Conservation (phyloP, 352 stramenopile species). For the Peronospora destructor region DNA sequence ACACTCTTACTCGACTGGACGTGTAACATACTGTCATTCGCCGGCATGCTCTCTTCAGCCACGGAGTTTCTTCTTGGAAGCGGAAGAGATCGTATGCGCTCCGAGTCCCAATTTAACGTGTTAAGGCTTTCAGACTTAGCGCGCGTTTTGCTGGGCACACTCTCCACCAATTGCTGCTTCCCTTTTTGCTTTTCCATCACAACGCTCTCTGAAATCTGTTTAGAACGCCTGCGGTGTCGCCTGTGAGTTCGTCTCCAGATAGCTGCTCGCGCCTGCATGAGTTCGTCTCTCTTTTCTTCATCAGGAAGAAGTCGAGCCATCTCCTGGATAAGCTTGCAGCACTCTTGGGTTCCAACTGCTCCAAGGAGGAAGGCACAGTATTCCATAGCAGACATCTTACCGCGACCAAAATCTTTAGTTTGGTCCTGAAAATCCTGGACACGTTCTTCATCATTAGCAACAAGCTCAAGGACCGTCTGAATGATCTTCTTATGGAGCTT, state of each 20-base stretch:
- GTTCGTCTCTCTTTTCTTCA: slow-evolving; percentile 49
- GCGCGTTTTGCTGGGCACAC: slow-evolving; percentile 25
- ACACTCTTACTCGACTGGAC: slow-evolving; percentile 17
- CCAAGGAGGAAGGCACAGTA: slow-evolving; percentile 73
- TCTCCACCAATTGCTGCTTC: slow-evolving; percentile 30
- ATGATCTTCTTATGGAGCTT: slow-evolving; percentile 71
- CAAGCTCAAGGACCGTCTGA: slow-evolving; percentile 51
- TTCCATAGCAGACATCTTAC: slow-evolving; percentile 59
- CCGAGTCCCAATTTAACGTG: slow-evolving; percentile 19
- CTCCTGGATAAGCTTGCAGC: slow-evolving; percentile 61
- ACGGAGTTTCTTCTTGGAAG: slow-evolving; percentile 29
- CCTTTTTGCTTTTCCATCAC: slow-evolving; percentile 56
- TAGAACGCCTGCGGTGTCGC: slow-evolving; percentile 60
- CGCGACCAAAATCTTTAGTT: slow-evolving; percentile 68
- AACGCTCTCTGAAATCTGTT: slow-evolving; percentile 74
- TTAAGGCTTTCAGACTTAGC: slow-evolving; percentile 46
- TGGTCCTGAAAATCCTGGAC: slow-evolving; percentile 76
- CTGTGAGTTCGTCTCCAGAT: slow-evolving; percentile 57
- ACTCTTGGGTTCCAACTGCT: slow-evolving; percentile 56
- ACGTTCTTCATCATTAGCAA: slow-evolving; percentile 59
- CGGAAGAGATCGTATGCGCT: slow-evolving; percentile 15
- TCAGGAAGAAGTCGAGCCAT: slow-evolving; percentile 69
- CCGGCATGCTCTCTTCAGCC: slow-evolving; percentile 26
- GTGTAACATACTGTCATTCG: slow-evolving; percentile 16
- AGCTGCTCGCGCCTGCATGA: slow-evolving; percentile 52